Conservation (phyloP, 495 filamentous ascomycete genomes). For the Podospora tetraspora region DNA sequence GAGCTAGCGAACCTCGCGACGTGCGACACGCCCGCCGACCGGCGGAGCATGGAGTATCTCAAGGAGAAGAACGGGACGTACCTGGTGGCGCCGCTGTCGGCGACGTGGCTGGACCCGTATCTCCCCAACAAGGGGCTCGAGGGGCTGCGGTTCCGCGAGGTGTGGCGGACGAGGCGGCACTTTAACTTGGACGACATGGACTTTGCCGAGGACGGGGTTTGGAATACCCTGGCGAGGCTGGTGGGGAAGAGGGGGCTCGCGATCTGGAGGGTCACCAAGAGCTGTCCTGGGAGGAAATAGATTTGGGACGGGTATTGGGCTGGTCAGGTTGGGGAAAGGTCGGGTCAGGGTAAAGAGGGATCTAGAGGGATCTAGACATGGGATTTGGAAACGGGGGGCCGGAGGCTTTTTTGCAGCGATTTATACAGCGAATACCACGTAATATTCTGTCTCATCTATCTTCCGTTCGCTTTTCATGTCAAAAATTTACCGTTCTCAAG, state of each 20-base stretch:
- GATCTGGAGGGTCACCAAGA: conserved; percentile 69
- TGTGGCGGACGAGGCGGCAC: conserved; percentile 71
- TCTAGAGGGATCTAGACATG: background rate
- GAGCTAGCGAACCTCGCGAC: conserved; percentile 53
- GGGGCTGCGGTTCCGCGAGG: conserved; percentile 52
- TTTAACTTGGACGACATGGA: conserved; percentile 92
- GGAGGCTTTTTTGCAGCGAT: background rate
- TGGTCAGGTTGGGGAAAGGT: background rate
- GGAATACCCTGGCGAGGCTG: conserved; percentile 66
- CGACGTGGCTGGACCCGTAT: conserved; percentile 64
- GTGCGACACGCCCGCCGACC: conserved; percentile 52
- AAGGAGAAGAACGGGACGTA: conserved; percentile 53
- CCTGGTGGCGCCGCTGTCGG: conserved; percentile 65
- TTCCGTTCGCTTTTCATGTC: background rate
- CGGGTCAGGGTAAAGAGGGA: background rate
- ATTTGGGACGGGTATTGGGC: background rate
- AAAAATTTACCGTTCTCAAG: background rate
- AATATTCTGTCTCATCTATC: background rate
- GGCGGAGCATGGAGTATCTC: conserved; percentile 44
- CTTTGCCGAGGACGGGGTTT: conserved; percentile 76
- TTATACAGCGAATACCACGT: background rate
- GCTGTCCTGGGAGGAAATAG: conserved; percentile 28
- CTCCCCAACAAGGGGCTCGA: conserved; percentile 43
- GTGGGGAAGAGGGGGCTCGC: conserved; percentile 74
- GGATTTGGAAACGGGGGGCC: background rate